A percentile compares a stretch with the other conserved stretches of the same genome.
These are phyloP conservation scores for Mycena rebaudengoi DNA, from an alignment of 768 basidiomycete species.

Conservation along the genomic window DNA sequence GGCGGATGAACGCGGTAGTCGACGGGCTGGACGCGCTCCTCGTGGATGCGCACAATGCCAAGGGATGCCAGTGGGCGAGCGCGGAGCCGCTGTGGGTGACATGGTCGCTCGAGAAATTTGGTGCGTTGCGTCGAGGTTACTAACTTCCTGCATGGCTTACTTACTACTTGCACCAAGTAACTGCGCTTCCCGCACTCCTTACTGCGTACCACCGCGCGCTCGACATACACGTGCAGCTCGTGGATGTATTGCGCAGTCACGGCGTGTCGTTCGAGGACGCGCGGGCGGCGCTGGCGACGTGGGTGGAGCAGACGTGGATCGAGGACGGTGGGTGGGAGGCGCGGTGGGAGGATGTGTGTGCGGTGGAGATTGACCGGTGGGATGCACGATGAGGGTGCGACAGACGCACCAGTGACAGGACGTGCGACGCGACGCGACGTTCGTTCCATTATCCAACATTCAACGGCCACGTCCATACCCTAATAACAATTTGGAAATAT, in stretches of 20 bases:
- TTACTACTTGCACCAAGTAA: not conserved
- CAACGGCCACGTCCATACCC: no score
- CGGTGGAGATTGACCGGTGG: constrained; percentile 24
- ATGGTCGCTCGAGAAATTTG: constrained; percentile 84
- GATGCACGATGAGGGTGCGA: constrained; percentile 5
- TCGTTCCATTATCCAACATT: no score
- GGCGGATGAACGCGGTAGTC: constrained; percentile 66
- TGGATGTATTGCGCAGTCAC: constrained; percentile 68
- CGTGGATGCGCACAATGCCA: constrained; percentile 73
- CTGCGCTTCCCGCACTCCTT: constrained; percentile 14
- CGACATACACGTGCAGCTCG: constrained; percentile 27
- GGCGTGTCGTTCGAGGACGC: constrained; percentile 76
- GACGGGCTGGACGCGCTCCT: constrained; percentile 73
- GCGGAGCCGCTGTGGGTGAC: constrained; percentile 83
- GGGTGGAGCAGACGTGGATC: constrained; percentile 76
- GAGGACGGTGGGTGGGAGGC: constrained; percentile 75
- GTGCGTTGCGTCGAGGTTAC: constrained; percentile 44
- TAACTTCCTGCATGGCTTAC: not conserved
- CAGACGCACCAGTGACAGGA: no score
- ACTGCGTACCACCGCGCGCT: constrained; percentile 40
- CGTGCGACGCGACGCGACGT: no score
- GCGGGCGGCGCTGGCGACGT: constrained; percentile 65
- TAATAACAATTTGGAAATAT: no score
- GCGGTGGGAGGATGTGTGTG: constrained; percentile 82
- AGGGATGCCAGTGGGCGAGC: constrained; percentile 76